Conservation (phyloP, 257 asterid species). For the Pogostemon cablin region DNA sequence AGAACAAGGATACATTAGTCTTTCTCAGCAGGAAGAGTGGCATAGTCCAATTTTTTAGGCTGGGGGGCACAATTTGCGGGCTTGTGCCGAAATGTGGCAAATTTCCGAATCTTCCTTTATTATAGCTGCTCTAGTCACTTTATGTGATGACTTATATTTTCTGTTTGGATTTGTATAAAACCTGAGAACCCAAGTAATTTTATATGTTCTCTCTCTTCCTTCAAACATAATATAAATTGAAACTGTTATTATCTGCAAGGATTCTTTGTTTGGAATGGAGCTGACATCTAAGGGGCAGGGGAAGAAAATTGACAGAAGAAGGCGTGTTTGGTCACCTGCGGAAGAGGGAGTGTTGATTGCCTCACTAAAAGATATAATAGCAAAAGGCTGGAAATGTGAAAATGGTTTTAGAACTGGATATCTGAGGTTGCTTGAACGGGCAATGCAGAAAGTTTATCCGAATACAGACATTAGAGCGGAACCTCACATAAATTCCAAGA, state of each 20-base stretch:
- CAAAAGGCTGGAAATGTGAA: conserved; percentile 42
- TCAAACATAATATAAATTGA: neutral
- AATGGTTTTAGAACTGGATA: conserved; percentile 39
- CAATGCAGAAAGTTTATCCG: conserved; percentile 35
- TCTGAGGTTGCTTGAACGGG: conserved; percentile 35
- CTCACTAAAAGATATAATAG: conserved; percentile 37
- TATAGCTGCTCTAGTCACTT: neutral
- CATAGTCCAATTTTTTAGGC: too few species aligned
- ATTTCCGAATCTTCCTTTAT: neutral
- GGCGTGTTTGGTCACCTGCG: conserved; percentile 38
- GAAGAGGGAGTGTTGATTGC: conserved; percentile 41
- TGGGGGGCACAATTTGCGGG: too few species aligned
- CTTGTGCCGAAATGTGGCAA: too few species aligned
- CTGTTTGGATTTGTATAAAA: conserved; percentile 7
- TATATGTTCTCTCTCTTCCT: neutral
- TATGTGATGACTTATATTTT: neutral
- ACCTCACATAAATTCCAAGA: conserved; percentile 43
- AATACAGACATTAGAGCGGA: conserved; percentile 33
- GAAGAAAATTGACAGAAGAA: conserved; percentile 30
- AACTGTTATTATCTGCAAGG: conserved; percentile 22
- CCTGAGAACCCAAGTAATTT: conserved; percentile 3
- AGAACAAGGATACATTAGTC: too few species aligned
- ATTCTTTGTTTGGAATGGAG: conserved; percentile 31
- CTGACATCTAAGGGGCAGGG: conserved; percentile 30
- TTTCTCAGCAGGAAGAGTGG: too few species aligned